Base-by-base conservation (phyloP, 2,329 filamentous ascomycete species). In the Berkeleyomyces rouxiae region DNA sequence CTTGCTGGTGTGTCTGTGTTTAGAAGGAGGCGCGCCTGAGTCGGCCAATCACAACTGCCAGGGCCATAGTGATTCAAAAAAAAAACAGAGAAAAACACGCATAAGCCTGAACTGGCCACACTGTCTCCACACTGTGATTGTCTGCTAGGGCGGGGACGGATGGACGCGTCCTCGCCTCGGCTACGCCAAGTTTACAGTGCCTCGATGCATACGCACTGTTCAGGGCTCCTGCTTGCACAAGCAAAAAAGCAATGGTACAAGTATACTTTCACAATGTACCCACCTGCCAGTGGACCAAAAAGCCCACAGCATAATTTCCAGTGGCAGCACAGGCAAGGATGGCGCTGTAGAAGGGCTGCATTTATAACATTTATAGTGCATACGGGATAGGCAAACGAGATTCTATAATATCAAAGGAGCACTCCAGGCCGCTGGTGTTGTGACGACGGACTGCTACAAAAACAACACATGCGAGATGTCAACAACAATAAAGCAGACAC, bases 21-120 rank as follows among this genome's bases (percentile, higher is more conserved):
- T 63, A 11, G 58, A 53, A 53, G 49, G 59, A 63, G 62, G 47
- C 62, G 57, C 62, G 62, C 62, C 61, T 63, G 58, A 40, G 9
- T 47, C 59, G 58, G 58, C 62, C 62, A 63, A 63, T 63, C 62
- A 63, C 58, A 55, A 42, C 44, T 39, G 40, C 36, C 40, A 23
- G 10, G 31, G 16, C 58, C 40, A 23, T 37, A 9, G 31, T 16
- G 6, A 51, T 31, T 9, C n/a, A 60, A 13, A 42, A 51, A 53
- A 33, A 59, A 49, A 33, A 36, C 36, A 49, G 36, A 33, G 42
- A 53, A 51, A 64, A 64, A 64, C 59, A 64, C 42, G 59, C 63
- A 64, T 58, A 43, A 63, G 36, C 47, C 58, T 13, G 42, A 7
- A 31, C n/a, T 60, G 11, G 13, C 44, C n/a, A 16, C 58, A 60